Percentiles rank a stretch among this genome's conserved stretches.
Conservation (phyloP, 2,329 filamentous ascomycete species). For the Botrytis elliptica region DNA sequence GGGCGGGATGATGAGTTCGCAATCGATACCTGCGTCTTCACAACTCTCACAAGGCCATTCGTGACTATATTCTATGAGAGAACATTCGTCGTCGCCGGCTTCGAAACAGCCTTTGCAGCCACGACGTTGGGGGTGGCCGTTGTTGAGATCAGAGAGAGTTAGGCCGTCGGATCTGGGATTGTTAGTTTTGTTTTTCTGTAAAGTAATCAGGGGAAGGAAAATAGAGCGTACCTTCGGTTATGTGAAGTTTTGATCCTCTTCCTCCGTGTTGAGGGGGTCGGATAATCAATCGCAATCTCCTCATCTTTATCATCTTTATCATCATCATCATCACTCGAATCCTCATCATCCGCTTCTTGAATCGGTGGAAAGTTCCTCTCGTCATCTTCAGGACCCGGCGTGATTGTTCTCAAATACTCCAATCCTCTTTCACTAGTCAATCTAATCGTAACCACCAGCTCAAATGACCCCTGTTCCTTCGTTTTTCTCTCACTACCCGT, state of each 20-base stretch:
- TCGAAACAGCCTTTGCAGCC: conserved; percentile 36
- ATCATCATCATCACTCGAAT: neutral
- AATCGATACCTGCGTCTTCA: conserved; percentile 26
- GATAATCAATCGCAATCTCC: conserved; percentile 8
- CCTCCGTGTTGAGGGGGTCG: neutral
- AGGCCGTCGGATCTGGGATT: conserved; percentile 30
- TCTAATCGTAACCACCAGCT: conserved; percentile 25
- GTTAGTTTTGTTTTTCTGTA: conserved; percentile 1
- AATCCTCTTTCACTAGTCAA: conserved; percentile 4
- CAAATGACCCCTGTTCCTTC: conserved; percentile 17
- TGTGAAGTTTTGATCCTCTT: conserved; percentile 18
- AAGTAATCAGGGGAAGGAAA: neutral
- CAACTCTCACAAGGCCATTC: conserved; percentile 34
- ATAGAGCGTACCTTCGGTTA: conserved; percentile 5
- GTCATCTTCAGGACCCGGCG: conserved; percentile 1
- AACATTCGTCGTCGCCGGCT: conserved; percentile 30
- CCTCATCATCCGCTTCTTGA: conserved; percentile 12
- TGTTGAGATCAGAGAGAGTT: conserved; percentile 26
- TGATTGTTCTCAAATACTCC: neutral
- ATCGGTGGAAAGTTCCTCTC: neutral
- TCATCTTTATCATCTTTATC: neutral
- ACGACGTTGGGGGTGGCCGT: conserved; percentile 31
- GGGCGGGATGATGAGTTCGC: conserved; percentile 30
- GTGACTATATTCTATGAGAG: conserved; percentile 29
- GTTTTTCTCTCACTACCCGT: conserved; percentile 5